These are phyloP conservation scores for Phytopythium chamaehyphon DNA, from an alignment of 352 stramenopile genomes.

Conservation along the genomic window DNA sequence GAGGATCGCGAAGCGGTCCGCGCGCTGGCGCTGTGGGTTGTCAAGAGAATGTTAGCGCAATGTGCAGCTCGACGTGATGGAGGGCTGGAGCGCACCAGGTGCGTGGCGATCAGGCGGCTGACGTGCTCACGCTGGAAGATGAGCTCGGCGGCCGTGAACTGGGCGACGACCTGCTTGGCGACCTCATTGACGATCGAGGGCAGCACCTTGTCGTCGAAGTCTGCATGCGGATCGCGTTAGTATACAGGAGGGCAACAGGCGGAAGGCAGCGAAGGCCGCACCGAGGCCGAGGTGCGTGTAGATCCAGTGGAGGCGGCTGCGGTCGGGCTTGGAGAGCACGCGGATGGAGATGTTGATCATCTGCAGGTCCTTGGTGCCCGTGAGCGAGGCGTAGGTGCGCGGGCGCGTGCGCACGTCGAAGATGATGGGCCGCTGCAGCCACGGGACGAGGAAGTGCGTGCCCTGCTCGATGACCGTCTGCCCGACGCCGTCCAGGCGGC, in stretches of 20 bases:
- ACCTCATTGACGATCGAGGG: slow-evolving; percentile 99
- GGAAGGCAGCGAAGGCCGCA: slow-evolving; percentile 15
- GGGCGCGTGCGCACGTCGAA: slow-evolving; percentile 93
- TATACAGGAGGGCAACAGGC: no score
- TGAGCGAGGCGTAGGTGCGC: slow-evolving; percentile 91
- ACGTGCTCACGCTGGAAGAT: slow-evolving; percentile 99
- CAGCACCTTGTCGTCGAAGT: slow-evolving; percentile 98
- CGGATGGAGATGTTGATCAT: slow-evolving; percentile 99
- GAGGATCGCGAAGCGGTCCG: slow-evolving; percentile 91
- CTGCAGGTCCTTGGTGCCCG: slow-evolving; percentile 97
- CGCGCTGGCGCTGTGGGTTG: slow-evolving; percentile 64
- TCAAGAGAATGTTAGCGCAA: slow-evolving; percentile 2
- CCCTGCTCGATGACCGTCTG: slow-evolving; percentile 87
- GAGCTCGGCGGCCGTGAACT: slow-evolving; percentile 99
- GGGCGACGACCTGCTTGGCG: slow-evolving; percentile 97
- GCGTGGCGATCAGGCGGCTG: slow-evolving; percentile 91
- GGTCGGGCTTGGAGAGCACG: slow-evolving; percentile 97
- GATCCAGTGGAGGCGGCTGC: slow-evolving; percentile 93
- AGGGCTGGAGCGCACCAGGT: slow-evolving; percentile 88
- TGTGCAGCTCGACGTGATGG: no score
- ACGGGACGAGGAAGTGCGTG: slow-evolving; percentile 97
- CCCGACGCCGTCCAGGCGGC: slow-evolving; percentile 82
- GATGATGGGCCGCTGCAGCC: slow-evolving; percentile 95
- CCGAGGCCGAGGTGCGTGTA: slow-evolving; percentile 94
- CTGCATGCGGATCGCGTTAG: no score